Evolutionary conservation across 495 filamentous ascomycete genomes (phyloP).

Genomic region (Aspergillus wentii): DNA sequence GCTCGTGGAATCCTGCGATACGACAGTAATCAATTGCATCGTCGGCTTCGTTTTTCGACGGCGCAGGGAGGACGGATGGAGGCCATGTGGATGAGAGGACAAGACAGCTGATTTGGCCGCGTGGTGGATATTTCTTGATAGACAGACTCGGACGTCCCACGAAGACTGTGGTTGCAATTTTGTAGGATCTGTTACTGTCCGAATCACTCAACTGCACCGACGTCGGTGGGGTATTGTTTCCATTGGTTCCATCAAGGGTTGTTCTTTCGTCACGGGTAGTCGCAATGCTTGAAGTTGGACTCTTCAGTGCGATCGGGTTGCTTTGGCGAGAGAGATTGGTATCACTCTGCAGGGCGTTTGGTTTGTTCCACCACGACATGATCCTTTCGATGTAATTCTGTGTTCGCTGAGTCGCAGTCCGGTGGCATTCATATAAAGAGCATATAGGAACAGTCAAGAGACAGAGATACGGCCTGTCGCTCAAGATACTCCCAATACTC

Average conservation of each 20-base stretch:
- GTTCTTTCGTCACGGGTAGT: too few species aligned
- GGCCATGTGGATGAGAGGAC: constrained; percentile 4
- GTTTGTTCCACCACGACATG: neutral
- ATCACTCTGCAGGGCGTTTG: neutral
- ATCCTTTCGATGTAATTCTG: constrained; percentile 1
- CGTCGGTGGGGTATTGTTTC: neutral
- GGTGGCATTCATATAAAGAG: neutral
- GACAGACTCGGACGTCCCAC: neutral
- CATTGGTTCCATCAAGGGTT: too few species aligned
- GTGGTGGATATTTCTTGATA: neutral
- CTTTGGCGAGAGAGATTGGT: neutral
- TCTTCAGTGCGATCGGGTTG: neutral
- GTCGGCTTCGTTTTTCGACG: neutral
- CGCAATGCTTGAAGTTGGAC: neutral
- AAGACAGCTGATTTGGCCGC: constrained; percentile 2
- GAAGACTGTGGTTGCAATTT: constrained; percentile 1
- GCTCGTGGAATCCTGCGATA: constrained; percentile 3
- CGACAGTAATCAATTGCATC: constrained; percentile 5
- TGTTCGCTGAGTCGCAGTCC: neutral
- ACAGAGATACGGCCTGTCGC: constrained; percentile 7
- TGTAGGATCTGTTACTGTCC: neutral
- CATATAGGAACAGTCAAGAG: constrained; percentile 6
- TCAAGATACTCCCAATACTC: constrained; percentile 1
- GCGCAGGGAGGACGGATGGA: neutral
- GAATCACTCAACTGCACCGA: neutral